A percentile compares a stretch with the other conserved stretches of the same genome.
Evolutionary conservation across 1,284 basidiomycete species (phyloP).

Genomic region (Naganishia liquefaciens): DNA sequence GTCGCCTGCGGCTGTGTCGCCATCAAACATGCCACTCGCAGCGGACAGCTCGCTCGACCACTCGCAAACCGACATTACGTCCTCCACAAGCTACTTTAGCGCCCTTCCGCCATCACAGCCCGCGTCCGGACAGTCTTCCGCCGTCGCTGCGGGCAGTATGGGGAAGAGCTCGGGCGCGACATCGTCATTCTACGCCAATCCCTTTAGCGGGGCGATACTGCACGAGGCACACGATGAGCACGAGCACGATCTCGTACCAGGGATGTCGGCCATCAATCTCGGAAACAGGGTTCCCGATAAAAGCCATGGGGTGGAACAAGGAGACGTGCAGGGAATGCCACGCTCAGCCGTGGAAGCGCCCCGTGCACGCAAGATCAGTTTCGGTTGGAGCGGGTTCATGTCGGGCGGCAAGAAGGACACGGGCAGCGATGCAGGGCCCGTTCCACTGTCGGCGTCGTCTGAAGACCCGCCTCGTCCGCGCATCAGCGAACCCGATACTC

Average conservation of each 20-base stretch:
- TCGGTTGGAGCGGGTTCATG: conserved; percentile 28
- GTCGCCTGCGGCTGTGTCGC: conserved; percentile 3
- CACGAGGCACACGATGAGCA: conserved; percentile 27
- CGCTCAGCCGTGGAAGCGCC: neutral
- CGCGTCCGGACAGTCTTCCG: neutral
- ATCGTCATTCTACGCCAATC: conserved; percentile 16
- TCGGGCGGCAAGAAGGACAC: conserved; percentile 10
- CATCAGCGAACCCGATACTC: neutral
- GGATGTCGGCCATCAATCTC: conserved; percentile 18
- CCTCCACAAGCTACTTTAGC: conserved; percentile 12
- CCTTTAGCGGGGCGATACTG: conserved; percentile 22
- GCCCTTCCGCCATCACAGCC: conserved; percentile 7
- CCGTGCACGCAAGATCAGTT: conserved; percentile 14
- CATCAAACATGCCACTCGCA: conserved; percentile 1
- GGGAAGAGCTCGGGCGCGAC: neutral
- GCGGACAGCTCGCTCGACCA: conserved; percentile 11
- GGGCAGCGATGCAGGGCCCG: neutral
- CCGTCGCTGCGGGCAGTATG: neutral
- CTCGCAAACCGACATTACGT: conserved; percentile 25
- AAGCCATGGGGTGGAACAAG: neutral
- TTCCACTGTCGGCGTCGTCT: neutral
- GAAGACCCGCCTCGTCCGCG: neutral
- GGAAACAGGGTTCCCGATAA: neutral
- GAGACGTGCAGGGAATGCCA: neutral
- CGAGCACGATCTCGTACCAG: conserved; percentile 15